These are phyloP conservation scores for Ascochyta lentis DNA, from an alignment of 2,329 filamentous ascomycete genomes.

Conservation along the genomic window DNA sequence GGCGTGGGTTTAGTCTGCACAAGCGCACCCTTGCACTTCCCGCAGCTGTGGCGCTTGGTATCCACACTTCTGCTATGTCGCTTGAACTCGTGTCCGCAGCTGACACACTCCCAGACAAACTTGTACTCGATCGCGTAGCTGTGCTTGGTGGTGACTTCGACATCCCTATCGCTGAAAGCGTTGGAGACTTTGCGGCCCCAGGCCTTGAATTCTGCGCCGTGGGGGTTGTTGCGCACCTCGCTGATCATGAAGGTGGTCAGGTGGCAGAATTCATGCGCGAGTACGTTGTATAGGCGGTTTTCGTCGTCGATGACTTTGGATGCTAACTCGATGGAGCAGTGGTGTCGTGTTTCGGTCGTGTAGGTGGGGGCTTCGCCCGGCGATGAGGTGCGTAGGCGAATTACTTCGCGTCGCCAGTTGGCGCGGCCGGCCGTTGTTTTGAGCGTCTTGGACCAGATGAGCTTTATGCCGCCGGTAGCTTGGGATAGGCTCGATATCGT, in stretches of 20 bases:
- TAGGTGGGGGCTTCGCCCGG: conserved; percentile 23
- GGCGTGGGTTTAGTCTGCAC: conserved; percentile 82
- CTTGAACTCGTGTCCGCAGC: conserved; percentile 76
- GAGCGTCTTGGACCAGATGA: conserved; percentile 79
- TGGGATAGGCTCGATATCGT: conserved; percentile 65
- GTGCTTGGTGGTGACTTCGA: conserved; percentile 89
- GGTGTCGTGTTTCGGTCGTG: conserved; percentile 56
- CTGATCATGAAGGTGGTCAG: conserved; percentile 89
- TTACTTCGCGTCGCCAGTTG: conserved; percentile 57
- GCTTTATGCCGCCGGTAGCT: conserved; percentile 71
- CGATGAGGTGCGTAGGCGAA: conserved; percentile 43
- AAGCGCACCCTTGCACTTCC: conserved; percentile 71
- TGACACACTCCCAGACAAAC: conserved; percentile 81
- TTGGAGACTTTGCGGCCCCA: conserved; percentile 65
- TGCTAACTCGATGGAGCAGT: conserved; percentile 84
- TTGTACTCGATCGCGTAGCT: conserved; percentile 90
- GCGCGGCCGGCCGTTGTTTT: conserved; percentile 75
- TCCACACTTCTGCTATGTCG: conserved; percentile 88
- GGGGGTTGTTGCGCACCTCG: conserved; percentile 75
- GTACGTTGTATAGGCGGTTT: conserved; percentile 79
- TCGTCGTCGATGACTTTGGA: conserved; percentile 82
- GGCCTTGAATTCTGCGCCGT: conserved; percentile 82
- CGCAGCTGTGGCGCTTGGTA: conserved; percentile 73
- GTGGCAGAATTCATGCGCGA: conserved; percentile 98
- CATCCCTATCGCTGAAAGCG: conserved; percentile 65